Percentiles rank a stretch among this genome's conserved stretches.
phyloP scores from a whole-genome alignment of 2,329 filamentous ascomycete species.

The Colletotrichum melonis region DNA sequence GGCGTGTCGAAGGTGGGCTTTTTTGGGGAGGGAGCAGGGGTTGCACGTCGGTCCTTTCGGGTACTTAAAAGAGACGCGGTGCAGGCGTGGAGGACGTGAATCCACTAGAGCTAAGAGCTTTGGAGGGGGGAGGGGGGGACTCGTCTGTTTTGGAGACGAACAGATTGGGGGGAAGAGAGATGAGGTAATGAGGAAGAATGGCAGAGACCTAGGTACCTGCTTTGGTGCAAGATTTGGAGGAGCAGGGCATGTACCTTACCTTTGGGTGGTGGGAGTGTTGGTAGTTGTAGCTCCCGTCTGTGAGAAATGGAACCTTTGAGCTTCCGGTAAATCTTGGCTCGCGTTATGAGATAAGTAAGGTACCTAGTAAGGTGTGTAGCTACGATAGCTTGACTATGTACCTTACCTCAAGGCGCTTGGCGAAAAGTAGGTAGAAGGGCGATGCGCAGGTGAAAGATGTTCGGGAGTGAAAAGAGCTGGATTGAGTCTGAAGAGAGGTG shows the following conservation, averaged over 20 bases:
- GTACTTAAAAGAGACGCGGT: slow-evolving; percentile 23
- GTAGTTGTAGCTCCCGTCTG: neutral
- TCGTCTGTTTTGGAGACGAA: slow-evolving; percentile 23
- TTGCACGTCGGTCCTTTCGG: slow-evolving; percentile 33
- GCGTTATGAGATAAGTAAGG: neutral
- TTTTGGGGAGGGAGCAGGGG: slow-evolving; percentile 27
- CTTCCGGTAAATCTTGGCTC: slow-evolving; percentile 4
- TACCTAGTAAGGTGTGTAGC: neutral
- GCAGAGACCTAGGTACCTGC: neutral
- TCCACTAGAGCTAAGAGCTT: slow-evolving; percentile 34
- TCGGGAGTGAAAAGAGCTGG: neutral
- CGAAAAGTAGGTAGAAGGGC: slow-evolving; percentile 12
- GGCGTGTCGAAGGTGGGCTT: slow-evolving; percentile 33
- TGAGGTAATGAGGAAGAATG: slow-evolving; percentile 22
- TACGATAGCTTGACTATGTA: neutral
- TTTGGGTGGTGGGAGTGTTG: neutral
- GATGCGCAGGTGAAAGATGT: neutral
- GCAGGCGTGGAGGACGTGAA: slow-evolving; percentile 24
- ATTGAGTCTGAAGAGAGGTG: neutral
- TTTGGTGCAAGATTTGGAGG: neutral
- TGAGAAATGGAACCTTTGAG: slow-evolving; percentile 9
- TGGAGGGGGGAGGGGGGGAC: slow-evolving; percentile 31
- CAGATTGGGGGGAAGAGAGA: slow-evolving; percentile 11
- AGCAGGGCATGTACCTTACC: neutral
- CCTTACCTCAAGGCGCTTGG: neutral